A percentile compares a stretch with the other conserved stretches of the same genome.
Evolutionary conservation across 352 stramenopile species (phyloP).

Genomic region (Pilasporangium apinafurcum): DNA sequence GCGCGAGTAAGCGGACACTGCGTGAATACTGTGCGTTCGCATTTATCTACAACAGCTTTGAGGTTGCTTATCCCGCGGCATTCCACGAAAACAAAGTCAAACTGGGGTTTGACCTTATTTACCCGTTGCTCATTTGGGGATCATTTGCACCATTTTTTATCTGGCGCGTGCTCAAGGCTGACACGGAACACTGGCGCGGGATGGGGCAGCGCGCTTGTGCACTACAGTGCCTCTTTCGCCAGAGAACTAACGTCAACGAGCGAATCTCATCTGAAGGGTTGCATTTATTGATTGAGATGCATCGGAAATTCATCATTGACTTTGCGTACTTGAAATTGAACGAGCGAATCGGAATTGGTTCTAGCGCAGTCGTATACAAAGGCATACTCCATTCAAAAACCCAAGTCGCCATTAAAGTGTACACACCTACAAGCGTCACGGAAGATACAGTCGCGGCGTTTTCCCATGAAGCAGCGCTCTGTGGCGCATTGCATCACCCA

Average conservation of each 20-base stretch:
- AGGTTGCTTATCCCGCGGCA: conserved; percentile 3
- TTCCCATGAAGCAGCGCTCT: conserved; percentile 38
- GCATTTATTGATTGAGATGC: conserved; percentile 36
- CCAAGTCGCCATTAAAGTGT: conserved; percentile 53
- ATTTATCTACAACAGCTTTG: conserved; percentile 3
- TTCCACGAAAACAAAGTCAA: conserved; percentile 10
- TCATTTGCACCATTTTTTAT: conserved; percentile 40
- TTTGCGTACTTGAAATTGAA: conserved; percentile 41
- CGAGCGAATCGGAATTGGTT: conserved; percentile 27
- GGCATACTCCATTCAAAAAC: conserved; percentile 24
- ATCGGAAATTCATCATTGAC: conserved; percentile 46
- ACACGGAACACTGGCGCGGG: conserved; percentile 72
- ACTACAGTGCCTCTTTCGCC: conserved; percentile 17
- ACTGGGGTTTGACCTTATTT: conserved; percentile 11
- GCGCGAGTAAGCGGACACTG: conserved; percentile 7
- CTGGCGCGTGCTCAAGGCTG: conserved; percentile 69
- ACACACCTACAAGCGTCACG: conserved; percentile 39
- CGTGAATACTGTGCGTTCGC: conserved; percentile 7
- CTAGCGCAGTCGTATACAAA: conserved; percentile 36
- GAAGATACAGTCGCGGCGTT: conserved; percentile 36
- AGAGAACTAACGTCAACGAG: conserved; percentile 22
- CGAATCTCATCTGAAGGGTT: conserved; percentile 36
- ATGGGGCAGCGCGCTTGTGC: conserved; percentile 46
- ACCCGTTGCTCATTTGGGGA: conserved; percentile 16
- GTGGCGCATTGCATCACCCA: conserved; percentile 24